Percentiles rank a stretch among this genome's conserved stretches.
These are phyloP conservation scores for Sordariomycetes sp. DNA, from an alignment of 2,329 filamentous ascomycete genomes.

Conservation along the genomic window DNA sequence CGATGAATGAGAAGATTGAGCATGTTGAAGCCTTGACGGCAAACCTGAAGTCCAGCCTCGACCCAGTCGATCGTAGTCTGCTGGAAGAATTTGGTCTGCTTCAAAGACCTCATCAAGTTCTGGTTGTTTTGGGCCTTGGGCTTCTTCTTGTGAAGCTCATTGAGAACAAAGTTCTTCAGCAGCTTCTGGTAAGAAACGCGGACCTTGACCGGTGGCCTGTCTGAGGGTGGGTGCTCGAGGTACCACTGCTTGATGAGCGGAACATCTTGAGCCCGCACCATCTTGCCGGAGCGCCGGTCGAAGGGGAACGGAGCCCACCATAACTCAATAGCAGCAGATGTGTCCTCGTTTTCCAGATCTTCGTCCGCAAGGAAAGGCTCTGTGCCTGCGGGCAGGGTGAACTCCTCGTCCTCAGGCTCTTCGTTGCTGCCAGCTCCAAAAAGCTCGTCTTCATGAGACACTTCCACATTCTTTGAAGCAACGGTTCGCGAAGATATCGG, in stretches of 20 bases:
- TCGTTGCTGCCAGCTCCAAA: constrained; percentile 74
- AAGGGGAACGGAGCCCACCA: constrained; percentile 99
- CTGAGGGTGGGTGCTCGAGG: constrained; percentile 83
- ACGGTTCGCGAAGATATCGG: constrained; percentile 94
- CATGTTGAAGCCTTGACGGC: constrained; percentile 98
- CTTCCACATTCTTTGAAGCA: constrained; percentile 83
- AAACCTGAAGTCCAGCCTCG: constrained; percentile 95
- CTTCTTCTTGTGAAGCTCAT: constrained; percentile 91
- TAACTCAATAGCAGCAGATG: constrained; percentile 79
- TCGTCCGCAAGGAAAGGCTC: constrained; percentile 88
- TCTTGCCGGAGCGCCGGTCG: constrained; percentile 83
- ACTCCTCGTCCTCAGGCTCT: constrained; percentile 69
- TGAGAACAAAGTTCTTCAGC: constrained; percentile 90
- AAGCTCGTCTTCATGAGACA: constrained; percentile 88
- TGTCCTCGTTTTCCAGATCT: constrained; percentile 81
- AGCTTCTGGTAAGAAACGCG: constrained; percentile 97
- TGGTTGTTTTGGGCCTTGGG: constrained; percentile 96
- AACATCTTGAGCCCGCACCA: constrained; percentile 96
- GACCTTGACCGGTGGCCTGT: constrained; percentile 85
- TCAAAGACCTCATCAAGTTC: constrained; percentile 78
- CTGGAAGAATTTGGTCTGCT: constrained; percentile 98
- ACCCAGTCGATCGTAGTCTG: constrained; percentile 99
- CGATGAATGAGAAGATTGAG: constrained; percentile 93
- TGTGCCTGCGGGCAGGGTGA: constrained; percentile 68
- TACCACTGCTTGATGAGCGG: constrained; percentile 98